A percentile compares a stretch with the other conserved stretches of the same genome.
phyloP scores from a whole-genome alignment of 1,284 basidiomycete genomes.

The Microbotryum scabiosae region DNA sequence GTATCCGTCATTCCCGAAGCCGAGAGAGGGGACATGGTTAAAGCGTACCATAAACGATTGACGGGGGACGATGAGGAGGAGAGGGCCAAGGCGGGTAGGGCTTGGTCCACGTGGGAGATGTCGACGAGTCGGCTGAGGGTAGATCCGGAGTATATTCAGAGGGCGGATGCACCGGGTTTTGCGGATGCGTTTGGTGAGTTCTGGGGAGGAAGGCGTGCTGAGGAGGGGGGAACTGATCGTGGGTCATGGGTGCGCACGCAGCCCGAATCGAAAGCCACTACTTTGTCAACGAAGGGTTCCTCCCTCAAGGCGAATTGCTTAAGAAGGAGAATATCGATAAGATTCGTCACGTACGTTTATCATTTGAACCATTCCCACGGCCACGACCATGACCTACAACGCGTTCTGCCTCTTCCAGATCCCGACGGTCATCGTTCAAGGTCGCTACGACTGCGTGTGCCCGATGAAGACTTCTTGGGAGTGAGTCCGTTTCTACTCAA shows the following conservation, averaged over 20 bases:
- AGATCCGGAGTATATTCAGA: slow-evolving; percentile 59
- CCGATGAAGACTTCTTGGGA: slow-evolving; percentile 43
- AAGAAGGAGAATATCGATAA: slow-evolving; percentile 77
- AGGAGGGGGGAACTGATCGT: no score
- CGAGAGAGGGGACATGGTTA: slow-evolving; percentile 68
- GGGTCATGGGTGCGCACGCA: slow-evolving; percentile 42
- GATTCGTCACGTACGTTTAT: slow-evolving; percentile 46
- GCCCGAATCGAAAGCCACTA: slow-evolving; percentile 80
- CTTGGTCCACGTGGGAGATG: slow-evolving; percentile 92
- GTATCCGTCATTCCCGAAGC: slow-evolving; percentile 67
- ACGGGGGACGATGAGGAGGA: slow-evolving; percentile 63
- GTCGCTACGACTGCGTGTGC: slow-evolving; percentile 48
- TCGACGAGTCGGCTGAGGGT: slow-evolving; percentile 63
- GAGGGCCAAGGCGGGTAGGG: slow-evolving; percentile 63
- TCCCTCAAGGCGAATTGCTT: slow-evolving; percentile 73
- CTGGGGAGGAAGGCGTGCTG: background rate
- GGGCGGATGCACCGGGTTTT: slow-evolving; percentile 58
- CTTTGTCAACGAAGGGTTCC: slow-evolving; percentile 68
- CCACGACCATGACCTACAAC: background rate
- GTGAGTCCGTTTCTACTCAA: slow-evolving; percentile 26
- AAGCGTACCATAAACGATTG: slow-evolving; percentile 74
- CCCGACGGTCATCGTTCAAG: slow-evolving; percentile 76
- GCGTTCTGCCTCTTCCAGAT: slow-evolving; percentile 59
- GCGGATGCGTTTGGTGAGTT: slow-evolving; percentile 49
- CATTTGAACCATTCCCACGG: no score